phyloP scores from a whole-genome alignment of 169 alveolate species.

The Plasmodium vivax region DNA sequence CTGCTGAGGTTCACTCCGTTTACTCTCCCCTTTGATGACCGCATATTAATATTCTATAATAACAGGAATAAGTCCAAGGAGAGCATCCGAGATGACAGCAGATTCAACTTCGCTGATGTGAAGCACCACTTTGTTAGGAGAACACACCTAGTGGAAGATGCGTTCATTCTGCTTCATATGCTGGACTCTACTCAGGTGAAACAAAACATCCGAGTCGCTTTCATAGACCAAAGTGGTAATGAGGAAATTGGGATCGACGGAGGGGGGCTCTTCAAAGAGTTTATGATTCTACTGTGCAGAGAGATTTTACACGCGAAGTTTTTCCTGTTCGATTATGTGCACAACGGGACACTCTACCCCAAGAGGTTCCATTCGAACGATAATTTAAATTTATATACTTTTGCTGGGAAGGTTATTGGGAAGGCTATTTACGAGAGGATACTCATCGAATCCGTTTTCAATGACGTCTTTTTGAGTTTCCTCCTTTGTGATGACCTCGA shows the following conservation, averaged over 20 bases:
- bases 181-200: conserved; percentile 77
- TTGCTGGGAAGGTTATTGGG: conserved; percentile 90
- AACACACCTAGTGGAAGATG: conserved; percentile 85
- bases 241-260: conserved; percentile 97
- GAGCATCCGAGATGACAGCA: conserved; percentile 50
- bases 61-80: conserved; percentile 72
- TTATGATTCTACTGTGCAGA: conserved; percentile 90
- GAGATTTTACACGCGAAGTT: conserved; percentile 89
- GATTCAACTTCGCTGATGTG: conserved; percentile 53
- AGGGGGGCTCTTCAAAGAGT: conserved; percentile 98
- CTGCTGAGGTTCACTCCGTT: conserved; percentile 70
- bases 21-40: conserved; percentile 76
- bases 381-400: conserved; percentile 79
- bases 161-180: conserved; percentile 74
- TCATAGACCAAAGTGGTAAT: conserved; percentile 90
- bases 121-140: conserved; percentile 81
- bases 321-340: conserved; percentile 85
- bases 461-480: conserved; percentile 88
- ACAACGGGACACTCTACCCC: conserved; percentile 80
- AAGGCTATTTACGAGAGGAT: conserved; percentile 94
- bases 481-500: conserved; percentile 86
- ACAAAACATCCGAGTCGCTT: conserved; percentile 86
- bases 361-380: conserved; percentile 78
- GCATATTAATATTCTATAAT: conserved; percentile 75
- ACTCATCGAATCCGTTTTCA: conserved; percentile 92